Evolutionary conservation across 192 early-diverging fungal genomes (phyloP).

Genomic region (Lobosporangium transversale): DNA sequence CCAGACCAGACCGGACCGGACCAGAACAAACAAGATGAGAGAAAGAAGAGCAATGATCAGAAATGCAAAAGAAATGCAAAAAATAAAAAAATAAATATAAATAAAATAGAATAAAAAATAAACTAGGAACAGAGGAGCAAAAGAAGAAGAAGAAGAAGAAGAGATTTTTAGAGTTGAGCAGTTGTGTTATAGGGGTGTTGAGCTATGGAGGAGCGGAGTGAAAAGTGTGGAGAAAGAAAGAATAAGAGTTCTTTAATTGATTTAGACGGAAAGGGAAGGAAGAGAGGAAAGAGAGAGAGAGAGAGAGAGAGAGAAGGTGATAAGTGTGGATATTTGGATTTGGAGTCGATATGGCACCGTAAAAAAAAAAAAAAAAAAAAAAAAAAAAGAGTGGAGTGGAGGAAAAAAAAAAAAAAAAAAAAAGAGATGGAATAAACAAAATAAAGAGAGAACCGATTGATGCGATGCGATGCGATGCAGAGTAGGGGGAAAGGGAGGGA

Average conservation of each 20-base stretch:
- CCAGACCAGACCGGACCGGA: no score
- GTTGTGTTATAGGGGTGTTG: no score
- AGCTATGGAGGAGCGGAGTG: background rate
- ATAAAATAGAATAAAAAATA: no score
- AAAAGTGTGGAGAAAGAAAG: background rate
- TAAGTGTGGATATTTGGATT: no score
- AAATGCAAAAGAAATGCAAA: no score
- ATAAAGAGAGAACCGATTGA: background rate
- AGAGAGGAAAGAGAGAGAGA: background rate
- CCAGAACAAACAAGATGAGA: no score
- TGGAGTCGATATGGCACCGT: no score
- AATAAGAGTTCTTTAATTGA: no score
- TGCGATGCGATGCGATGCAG: background rate
- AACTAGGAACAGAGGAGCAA: conserved; percentile 1
- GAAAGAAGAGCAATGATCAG: no score
- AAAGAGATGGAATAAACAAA: conserved; percentile 3
- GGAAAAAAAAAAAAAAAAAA: background rate
- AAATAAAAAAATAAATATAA: no score
- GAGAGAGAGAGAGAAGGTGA: background rate
- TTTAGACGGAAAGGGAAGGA: conserved; percentile 1
- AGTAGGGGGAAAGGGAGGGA: background rate
- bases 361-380: background rate
- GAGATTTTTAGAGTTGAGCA: background rate
- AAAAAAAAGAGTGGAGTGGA: background rate
- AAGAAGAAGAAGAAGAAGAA: background rate